These are phyloP conservation scores for Malus fusca DNA, from an alignment of 306 rosid genomes.

Conservation along the genomic window DNA sequence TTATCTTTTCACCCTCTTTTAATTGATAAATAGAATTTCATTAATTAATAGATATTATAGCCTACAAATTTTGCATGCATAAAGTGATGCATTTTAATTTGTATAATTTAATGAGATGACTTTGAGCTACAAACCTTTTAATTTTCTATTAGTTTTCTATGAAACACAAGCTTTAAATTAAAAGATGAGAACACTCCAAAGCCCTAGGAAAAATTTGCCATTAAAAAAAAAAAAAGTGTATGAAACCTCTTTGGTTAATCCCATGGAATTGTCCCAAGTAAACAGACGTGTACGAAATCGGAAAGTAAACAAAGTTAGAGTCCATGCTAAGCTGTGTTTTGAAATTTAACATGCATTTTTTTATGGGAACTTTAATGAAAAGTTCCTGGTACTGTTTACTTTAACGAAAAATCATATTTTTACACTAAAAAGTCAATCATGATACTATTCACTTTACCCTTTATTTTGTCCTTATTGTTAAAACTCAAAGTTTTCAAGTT, in stretches of 20 bases:
- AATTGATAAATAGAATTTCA: no score
- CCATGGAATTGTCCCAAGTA: background rate
- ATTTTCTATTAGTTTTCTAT: background rate
- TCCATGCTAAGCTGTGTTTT: background rate
- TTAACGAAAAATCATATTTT: no score
- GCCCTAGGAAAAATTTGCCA: background rate
- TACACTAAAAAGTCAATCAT: no score
- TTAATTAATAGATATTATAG: no score
- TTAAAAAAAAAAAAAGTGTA: no score
- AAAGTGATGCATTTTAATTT: background rate
- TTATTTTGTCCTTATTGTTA: no score
- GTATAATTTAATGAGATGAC: background rate
- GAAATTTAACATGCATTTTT: background rate
- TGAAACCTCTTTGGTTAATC: background rate
- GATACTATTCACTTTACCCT: no score
- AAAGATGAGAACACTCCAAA: background rate
- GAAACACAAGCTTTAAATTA: background rate
- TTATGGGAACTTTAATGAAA: no score
- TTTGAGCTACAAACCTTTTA: background rate
- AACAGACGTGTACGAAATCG: background rate
- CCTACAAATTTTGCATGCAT: background rate
- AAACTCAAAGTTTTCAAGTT: no score
- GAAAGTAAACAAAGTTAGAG: background rate
- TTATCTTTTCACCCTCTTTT: no score
- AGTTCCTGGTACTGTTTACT: no score